These are phyloP conservation scores for Selaginella tamariscina DNA, from an alignment of 75 land plant species.

Conservation along the genomic window DNA sequence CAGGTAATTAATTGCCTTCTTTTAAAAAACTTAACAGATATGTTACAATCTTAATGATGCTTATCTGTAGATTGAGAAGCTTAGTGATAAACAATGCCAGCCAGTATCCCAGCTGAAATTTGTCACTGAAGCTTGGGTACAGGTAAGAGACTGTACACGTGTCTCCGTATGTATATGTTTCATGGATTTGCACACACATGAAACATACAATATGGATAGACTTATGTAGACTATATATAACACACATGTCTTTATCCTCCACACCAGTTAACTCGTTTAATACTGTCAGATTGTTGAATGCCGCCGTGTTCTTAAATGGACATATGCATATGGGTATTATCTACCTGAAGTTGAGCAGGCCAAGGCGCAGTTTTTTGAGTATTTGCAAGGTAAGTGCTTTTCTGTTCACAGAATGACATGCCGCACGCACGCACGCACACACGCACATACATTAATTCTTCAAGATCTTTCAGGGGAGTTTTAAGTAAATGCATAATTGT, in stretches of 20 bases:
- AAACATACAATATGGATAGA: not conserved
- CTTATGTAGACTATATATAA: too few relatives aligned
- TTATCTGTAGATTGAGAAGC: slow-evolving; percentile 12
- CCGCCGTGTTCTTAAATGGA: slow-evolving; percentile 37
- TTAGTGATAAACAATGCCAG: slow-evolving; percentile 13
- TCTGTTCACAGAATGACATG: too few relatives aligned
- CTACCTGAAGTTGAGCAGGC: slow-evolving; percentile 30
- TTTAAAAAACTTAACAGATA: not conserved
- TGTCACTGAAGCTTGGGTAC: slow-evolving; percentile 9
- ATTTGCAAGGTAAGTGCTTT: slow-evolving; percentile 33
- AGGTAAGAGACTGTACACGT: not conserved
- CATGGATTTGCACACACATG: not conserved
- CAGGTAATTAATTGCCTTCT: not conserved
- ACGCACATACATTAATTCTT: not conserved
- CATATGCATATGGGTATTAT: slow-evolving; percentile 36
- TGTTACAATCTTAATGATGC: not conserved
- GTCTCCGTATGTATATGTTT: too few relatives aligned
- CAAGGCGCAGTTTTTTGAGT: slow-evolving; percentile 38
- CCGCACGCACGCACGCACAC: not conserved
- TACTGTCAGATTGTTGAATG: slow-evolving; percentile 16
- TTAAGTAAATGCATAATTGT: too few relatives aligned
- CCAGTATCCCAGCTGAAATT: slow-evolving; percentile 10
- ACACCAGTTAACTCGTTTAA: not conserved
- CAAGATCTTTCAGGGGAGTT: too few relatives aligned
- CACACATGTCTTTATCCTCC: too few relatives aligned